Evolutionary conservation across 495 filamentous ascomycete species (phyloP).

Genomic region (Talaromyces thailandensis): DNA sequence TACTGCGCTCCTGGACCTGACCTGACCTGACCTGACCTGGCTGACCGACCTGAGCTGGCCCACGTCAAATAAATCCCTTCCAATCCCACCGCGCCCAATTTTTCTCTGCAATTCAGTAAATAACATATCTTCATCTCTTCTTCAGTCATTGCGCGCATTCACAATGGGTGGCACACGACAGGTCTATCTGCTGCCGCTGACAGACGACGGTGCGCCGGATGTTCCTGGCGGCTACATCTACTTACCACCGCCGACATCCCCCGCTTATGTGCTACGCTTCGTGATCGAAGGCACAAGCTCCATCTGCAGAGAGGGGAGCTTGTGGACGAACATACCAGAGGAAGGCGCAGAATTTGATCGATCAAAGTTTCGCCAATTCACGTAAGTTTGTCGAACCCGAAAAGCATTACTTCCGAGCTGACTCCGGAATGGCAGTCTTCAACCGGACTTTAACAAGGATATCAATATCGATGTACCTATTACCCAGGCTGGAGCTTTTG

Average conservation of each 20-base stretch:
- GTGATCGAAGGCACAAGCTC: conserved; percentile 93
- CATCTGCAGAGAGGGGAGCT: conserved; percentile 82
- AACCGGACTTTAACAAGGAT: conserved; percentile 84
- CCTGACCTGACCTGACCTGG: background rate
- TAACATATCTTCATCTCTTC: background rate
- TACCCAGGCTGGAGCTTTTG: conserved; percentile 76
- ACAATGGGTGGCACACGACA: conserved; percentile 30
- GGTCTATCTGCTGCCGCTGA: conserved; percentile 81
- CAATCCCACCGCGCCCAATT: background rate
- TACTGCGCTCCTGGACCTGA: background rate
- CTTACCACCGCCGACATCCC: conserved; percentile 63
- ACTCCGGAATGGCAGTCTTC: conserved; percentile 47
- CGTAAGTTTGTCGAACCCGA: conserved; percentile 44
- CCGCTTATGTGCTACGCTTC: conserved; percentile 75
- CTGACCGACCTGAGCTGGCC: background rate
- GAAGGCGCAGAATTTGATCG: conserved; percentile 65
- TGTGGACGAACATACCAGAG: conserved; percentile 92
- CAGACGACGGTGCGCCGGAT: conserved; percentile 86
- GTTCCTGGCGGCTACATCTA: conserved; percentile 87
- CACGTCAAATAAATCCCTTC: background rate
- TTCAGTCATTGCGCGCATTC: background rate
- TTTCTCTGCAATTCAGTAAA: background rate
- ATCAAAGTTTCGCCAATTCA: conserved; percentile 72
- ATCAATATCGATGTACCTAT: conserved; percentile 85
- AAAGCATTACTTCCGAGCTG: background rate